phyloP scores from a whole-genome alignment of 805 yeast genomes.

The Tetrapisispora pingtungensis region DNA sequence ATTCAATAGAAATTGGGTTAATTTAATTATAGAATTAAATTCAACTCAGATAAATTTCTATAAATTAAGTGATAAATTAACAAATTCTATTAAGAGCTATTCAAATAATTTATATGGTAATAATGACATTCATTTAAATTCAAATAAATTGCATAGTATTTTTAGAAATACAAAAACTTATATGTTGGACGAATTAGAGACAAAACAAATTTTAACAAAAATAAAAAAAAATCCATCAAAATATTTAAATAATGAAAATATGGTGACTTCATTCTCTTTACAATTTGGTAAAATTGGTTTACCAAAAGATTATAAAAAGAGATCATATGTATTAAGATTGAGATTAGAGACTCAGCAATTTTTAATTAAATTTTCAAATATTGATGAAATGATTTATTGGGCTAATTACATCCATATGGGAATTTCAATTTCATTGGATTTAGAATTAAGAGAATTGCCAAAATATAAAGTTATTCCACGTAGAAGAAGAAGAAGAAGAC shows the following conservation, averaged over 20 bases:
- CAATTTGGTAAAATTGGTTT: conserved; percentile 79
- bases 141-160: background rate
- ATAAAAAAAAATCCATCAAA: conserved; percentile 12
- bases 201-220: conserved; percentile 11
- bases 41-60: conserved; percentile 79
- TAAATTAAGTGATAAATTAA: conserved; percentile 30
- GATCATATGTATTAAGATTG: conserved; percentile 49
- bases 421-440: conserved; percentile 67
- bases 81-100: conserved; percentile 24
- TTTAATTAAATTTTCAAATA: conserved; percentile 49
- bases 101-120: conserved; percentile 15
- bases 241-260: conserved; percentile 26
- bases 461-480: conserved; percentile 73
- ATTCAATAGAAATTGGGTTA: conserved; percentile 59
- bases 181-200: conserved; percentile 18
- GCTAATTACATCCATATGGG: conserved; percentile 61
- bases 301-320: conserved; percentile 72
- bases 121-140: conserved; percentile 3
- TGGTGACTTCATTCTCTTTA: conserved; percentile 59
- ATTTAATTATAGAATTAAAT: conserved; percentile 61
- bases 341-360: conserved; percentile 80
- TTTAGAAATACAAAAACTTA: conserved; percentile 10
- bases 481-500: conserved; percentile 33
- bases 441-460: conserved; percentile 63
- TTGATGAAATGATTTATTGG: conserved; percentile 71